phyloP scores from a whole-genome alignment of 2,329 filamentous ascomycete species.

The Xylariaceae sp. region DNA sequence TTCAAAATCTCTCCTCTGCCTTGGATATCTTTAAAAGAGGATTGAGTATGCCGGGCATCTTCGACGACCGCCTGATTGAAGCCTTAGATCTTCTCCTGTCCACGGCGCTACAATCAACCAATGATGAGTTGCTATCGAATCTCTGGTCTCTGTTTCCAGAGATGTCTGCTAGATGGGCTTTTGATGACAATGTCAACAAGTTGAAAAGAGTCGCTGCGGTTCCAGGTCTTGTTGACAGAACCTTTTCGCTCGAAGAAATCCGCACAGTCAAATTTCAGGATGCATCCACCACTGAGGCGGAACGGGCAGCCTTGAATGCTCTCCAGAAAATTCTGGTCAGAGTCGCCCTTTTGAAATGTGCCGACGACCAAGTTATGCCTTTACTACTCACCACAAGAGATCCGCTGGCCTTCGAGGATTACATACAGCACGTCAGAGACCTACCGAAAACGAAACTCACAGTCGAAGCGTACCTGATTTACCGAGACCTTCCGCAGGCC shows the following conservation, averaged over 20 bases:
- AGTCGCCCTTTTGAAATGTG: conserved; percentile 25
- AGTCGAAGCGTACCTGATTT: conserved; percentile 42
- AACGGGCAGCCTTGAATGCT: conserved; percentile 17
- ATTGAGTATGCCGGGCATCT: conserved; percentile 24
- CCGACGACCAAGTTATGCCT: conserved; percentile 25
- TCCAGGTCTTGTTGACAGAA: conserved; percentile 25
- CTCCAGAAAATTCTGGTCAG: conserved; percentile 29
- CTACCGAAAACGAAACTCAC: conserved; percentile 31
- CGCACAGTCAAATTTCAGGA: conserved; percentile 10
- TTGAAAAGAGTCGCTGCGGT: conserved; percentile 23
- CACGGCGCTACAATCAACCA: conserved; percentile 33
- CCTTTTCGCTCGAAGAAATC: conserved; percentile 18
- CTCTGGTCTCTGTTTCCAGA: conserved; percentile 27
- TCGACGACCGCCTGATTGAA: conserved; percentile 30
- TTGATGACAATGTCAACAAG: conserved; percentile 24
- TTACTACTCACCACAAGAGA: conserved; percentile 42
- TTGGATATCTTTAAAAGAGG: conserved; percentile 38
- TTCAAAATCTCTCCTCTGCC: conserved; percentile 37
- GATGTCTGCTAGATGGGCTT: conserved; percentile 24
- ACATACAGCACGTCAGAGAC: conserved; percentile 34
- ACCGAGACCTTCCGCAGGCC: conserved; percentile 39
- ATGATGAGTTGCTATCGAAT: conserved; percentile 14
- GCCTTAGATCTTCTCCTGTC: conserved; percentile 44
- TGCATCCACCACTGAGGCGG: conserved; percentile 1
- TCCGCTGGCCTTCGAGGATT: conserved; percentile 39